A percentile compares a stretch with the other conserved stretches of the same genome.
These are phyloP conservation scores for Nitzschia sp. DNA, from an alignment of 108 stramenopile genomes.

Conservation along the genomic window DNA sequence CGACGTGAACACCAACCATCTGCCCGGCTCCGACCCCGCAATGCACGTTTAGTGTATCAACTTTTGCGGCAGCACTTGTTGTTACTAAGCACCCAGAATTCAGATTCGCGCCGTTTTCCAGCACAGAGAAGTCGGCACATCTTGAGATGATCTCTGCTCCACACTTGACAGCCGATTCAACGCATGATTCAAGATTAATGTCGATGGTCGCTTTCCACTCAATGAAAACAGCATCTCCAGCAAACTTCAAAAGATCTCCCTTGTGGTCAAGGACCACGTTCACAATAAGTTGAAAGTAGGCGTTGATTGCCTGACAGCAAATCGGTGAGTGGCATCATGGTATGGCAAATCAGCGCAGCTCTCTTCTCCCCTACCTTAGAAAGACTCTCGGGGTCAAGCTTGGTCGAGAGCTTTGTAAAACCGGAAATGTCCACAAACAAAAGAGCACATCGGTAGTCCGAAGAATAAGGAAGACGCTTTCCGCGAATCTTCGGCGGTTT, in stretches of 20 bases:
- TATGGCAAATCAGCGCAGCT: neutral
- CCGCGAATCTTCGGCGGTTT: neutral
- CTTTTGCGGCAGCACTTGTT: neutral
- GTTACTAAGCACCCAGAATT: neutral
- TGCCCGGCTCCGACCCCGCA: constrained; percentile 48
- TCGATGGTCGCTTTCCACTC: constrained; percentile 46
- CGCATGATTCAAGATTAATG: constrained; percentile 48
- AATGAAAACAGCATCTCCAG: constrained; percentile 49
- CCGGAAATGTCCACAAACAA: constrained; percentile 90
- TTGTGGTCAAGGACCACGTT: constrained; percentile 57
- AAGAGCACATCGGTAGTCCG: constrained; percentile 55
- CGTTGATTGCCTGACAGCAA: constrained; percentile 58
- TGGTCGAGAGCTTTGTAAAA: constrained; percentile 74
- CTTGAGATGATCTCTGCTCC: constrained; percentile 50
- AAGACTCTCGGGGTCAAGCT: constrained; percentile 69
- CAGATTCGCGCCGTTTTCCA: constrained; percentile 28
- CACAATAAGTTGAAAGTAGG: constrained; percentile 80
- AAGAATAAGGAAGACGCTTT: constrained; percentile 38
- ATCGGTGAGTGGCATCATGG: neutral
- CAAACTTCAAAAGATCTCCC: constrained; percentile 82
- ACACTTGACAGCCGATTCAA: constrained; percentile 51
- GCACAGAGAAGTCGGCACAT: constrained; percentile 61
- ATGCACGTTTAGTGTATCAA: constrained; percentile 37
- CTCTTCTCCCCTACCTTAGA: constrained; percentile 37
- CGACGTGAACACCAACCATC: constrained; percentile 56